Evolutionary conservation across 805 yeast species (phyloP).

Genomic region (Suhomyces prunicola): DNA sequence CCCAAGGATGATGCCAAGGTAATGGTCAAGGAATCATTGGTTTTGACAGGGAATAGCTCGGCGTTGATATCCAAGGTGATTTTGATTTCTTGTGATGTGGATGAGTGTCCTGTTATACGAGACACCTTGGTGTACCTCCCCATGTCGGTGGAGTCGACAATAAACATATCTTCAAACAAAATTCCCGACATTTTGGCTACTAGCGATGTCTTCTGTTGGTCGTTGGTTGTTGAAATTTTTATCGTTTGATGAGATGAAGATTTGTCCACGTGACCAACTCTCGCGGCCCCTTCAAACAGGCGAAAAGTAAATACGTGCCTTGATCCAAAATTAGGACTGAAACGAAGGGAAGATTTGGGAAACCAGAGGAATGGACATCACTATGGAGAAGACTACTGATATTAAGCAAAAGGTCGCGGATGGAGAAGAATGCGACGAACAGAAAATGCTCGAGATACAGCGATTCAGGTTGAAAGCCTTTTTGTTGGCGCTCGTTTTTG

Average conservation of each 20-base stretch:
- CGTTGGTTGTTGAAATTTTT: neutral
- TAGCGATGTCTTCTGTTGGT: neutral
- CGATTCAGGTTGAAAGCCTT: neutral
- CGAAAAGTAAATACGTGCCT: slow-evolving; percentile 1
- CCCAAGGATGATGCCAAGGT: slow-evolving; percentile 78
- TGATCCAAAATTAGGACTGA: neutral
- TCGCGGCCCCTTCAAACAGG: neutral
- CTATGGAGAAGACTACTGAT: neutral
- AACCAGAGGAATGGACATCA: neutral
- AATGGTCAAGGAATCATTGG: slow-evolving; percentile 75
- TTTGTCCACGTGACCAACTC: neutral
- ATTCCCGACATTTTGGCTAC: slow-evolving; percentile 47
- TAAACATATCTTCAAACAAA: slow-evolving; percentile 90
- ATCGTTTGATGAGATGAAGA: neutral
- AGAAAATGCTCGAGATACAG: neutral
- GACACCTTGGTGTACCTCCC: slow-evolving; percentile 91
- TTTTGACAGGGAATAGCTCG: slow-evolving; percentile 82
- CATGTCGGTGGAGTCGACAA: slow-evolving; percentile 75
- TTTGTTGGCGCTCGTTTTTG: neutral
- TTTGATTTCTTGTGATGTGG: slow-evolving; percentile 74
- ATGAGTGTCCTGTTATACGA: slow-evolving; percentile 84
- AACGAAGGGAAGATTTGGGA: neutral
- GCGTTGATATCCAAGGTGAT: slow-evolving; percentile 87
- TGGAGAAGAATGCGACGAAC: neutral
- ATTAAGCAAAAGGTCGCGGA: neutral